These are phyloP conservation scores for Mycena floridula DNA, from an alignment of 768 basidiomycete species.

Conservation along the genomic window DNA sequence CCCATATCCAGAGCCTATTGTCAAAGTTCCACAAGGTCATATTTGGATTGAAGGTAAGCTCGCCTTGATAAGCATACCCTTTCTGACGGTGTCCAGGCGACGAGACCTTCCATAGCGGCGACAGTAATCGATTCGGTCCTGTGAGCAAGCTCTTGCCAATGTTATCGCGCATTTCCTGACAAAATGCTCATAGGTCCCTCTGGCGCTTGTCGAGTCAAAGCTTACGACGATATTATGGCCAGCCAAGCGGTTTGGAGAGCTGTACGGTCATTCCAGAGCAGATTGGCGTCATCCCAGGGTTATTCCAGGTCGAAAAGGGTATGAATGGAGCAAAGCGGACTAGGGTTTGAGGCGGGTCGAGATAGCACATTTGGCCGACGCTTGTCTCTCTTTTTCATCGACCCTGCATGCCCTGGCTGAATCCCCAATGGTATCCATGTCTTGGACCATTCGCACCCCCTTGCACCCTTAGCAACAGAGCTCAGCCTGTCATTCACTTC, in stretches of 20 bases:
- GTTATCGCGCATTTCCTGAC: background rate
- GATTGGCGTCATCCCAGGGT: background rate
- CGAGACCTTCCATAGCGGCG: slow-evolving; percentile 58
- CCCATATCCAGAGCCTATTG: slow-evolving; percentile 52
- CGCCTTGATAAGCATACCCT: background rate
- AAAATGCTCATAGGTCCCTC: slow-evolving; percentile 29
- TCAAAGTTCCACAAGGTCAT: slow-evolving; percentile 54
- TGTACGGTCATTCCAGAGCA: slow-evolving; percentile 2
- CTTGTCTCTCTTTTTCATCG: too few relatives aligned
- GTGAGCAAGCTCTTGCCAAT: slow-evolving; percentile 31
- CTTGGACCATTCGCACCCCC: too few relatives aligned
- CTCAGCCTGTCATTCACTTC: too few relatives aligned
- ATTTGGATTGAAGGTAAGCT: slow-evolving; percentile 71
- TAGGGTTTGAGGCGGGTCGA: too few relatives aligned
- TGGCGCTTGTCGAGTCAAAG: slow-evolving; percentile 45
- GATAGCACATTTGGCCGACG: too few relatives aligned
- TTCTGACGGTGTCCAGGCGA: slow-evolving; percentile 38
- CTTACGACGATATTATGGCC: slow-evolving; percentile 49
- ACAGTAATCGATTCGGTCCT: slow-evolving; percentile 70
- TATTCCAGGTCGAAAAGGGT: too few relatives aligned
- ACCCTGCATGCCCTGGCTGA: too few relatives aligned
- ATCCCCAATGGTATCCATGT: too few relatives aligned
- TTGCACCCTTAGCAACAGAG: too few relatives aligned
- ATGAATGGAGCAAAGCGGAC: too few relatives aligned
- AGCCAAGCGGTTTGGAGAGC: slow-evolving; percentile 35